Evolutionary conservation across 192 early-diverging fungal species (phyloP).

Genomic region (Geosiphon pyriformis): DNA sequence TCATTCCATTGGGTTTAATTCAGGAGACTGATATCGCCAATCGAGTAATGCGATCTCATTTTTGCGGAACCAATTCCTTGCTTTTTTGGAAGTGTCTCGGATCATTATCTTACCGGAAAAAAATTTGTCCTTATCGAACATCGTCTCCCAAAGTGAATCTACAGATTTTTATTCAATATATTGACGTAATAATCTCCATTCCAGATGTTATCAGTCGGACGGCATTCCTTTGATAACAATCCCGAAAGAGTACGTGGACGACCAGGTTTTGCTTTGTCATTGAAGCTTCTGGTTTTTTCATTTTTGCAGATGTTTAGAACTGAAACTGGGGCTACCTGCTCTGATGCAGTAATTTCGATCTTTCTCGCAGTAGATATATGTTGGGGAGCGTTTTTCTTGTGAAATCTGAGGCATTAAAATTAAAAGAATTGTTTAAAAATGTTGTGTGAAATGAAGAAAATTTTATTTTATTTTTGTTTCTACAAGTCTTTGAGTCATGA

Average conservation of each 20-base stretch:
- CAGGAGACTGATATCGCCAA: not conserved
- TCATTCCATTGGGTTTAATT: not conserved
- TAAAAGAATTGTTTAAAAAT: not conserved
- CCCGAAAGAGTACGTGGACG: not conserved
- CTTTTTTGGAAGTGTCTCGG: not conserved
- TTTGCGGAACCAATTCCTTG: not conserved
- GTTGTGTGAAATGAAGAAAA: not conserved
- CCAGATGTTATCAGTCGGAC: not conserved
- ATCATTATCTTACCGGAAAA: not conserved
- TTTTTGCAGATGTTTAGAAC: not conserved
- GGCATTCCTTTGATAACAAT: not conserved
- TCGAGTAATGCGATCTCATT: not conserved
- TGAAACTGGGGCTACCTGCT: not conserved
- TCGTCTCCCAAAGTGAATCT: not conserved
- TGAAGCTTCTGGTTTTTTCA: not conserved
- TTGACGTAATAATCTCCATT: not conserved
- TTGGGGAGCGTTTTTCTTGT: not conserved
- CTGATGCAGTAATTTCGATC: not conserved
- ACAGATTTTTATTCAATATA: not conserved
- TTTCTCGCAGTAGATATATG: not conserved
- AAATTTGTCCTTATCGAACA: not conserved
- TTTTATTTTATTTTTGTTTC: no score
- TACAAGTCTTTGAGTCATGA: no score
- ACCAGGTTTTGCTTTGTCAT: not conserved
- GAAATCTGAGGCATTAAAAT: not conserved